A percentile compares a stretch with the other conserved stretches of the same genome.
phyloP scores from a whole-genome alignment of 257 asterid species.

The Nicotiana noctiflora region DNA sequence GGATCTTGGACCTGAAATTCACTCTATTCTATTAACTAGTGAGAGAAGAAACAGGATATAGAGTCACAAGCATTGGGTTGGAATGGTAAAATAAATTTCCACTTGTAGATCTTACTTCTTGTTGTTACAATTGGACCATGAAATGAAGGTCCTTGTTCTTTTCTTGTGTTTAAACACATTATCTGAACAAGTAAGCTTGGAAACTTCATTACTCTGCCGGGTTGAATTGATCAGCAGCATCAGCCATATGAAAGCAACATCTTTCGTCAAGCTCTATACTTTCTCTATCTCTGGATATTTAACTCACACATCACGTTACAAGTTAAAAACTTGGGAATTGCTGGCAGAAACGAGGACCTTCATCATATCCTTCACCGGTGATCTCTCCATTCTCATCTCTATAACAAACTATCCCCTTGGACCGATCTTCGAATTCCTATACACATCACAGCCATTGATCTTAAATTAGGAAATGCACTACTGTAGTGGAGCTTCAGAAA shows the following conservation, averaged over 20 bases:
- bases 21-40: too few species aligned
- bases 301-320: too few species aligned
- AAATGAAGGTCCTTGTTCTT: not conserved
- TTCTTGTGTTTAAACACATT: not conserved
- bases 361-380: conserved; percentile 22
- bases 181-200: not conserved
- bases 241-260: not conserved
- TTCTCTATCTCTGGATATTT: too few species aligned
- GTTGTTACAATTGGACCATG: not conserved
- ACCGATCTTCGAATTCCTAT: conserved; percentile 16
- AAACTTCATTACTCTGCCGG: too few species aligned
- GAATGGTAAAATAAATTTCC: too few species aligned
- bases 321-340: not conserved
- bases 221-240: not conserved
- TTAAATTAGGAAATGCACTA: too few species aligned
- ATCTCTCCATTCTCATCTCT: conserved; percentile 19
- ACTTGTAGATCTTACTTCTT: too few species aligned
- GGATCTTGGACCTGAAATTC: too few species aligned
- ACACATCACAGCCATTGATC: not conserved
- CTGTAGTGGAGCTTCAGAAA: not conserved
- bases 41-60: too few species aligned
- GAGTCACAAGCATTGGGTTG: too few species aligned
- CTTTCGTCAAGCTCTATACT: too few species aligned
- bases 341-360: conserved; percentile 18
- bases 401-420: conserved; percentile 22